Evolutionary conservation across 805 yeast species (phyloP), one percentile per base, ranked within the genome.

Genomic region (Hanseniaspora meyeri): DNA sequence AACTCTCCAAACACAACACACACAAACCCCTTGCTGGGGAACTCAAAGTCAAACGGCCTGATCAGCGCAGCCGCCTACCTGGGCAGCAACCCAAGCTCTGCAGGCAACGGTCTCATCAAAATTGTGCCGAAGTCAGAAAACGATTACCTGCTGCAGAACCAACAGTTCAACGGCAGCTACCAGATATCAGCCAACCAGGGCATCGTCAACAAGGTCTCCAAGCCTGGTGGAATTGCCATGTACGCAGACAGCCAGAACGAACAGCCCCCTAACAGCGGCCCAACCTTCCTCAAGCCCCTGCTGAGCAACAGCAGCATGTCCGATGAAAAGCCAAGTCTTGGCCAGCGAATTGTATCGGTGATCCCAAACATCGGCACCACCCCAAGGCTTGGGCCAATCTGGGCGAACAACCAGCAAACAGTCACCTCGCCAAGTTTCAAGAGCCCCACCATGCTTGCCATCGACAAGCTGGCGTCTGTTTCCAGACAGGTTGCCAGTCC

Each of bases 381-480:
- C 2, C 56, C 56, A 29, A 43, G 51, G 24, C 29, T 52, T 0
- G 50, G 56, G 1, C 51, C 56, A 0, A 29, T 52, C 20, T 52
- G 56, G 56, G 37, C 27, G 9, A 45, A 45, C 43, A 49, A 37
- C 43, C 53, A 49, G 3, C 45, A 19, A 19, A 14, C 16, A 9
- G 37, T 37, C 42, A 5, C 31, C 17, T n/a, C 54, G 10, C 40
- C 50, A 38, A 49, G 36, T 2, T 52, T 52, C 34, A 52, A 52
- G 29, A 45, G 50, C 9, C 56, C 56, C 14, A 37, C 56, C 4
- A 52, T 52, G 56, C 50, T 52, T 3, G 56, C 56, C 19, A 52
- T 52, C 12, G 56, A 52, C 34, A 52, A 52, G 27, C 50, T 52
- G 12, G 56, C 56, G 19, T 52, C 56, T 29, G 56, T 52, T 8